Evolutionary conservation across 495 filamentous ascomycete species (phyloP), one percentile per base, ranked within the genome.

Genomic region (Xylaria palmicola): DNA sequence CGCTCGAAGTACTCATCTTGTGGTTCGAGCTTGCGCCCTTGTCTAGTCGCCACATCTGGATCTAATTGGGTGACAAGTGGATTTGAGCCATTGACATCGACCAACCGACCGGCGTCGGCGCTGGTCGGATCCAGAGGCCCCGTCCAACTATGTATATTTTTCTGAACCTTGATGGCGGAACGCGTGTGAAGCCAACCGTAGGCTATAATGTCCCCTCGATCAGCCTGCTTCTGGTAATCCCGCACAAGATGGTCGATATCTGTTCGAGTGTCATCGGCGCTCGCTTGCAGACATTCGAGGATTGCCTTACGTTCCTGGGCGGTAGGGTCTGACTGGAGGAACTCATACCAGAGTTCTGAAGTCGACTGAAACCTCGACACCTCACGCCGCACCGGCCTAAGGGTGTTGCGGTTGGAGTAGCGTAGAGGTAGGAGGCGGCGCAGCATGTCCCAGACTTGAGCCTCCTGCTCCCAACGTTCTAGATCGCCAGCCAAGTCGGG

Each of bases 181-280:
- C 91, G 90, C 1, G 95, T 96, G 69, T 95, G 89, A 24, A 97
- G 81, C 93, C 93, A 97, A 26, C 93, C 92, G 68, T 90, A 86
- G 10, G 89, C 84, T 76, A 93, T 89, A 1, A 90, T 85, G 54
- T 86, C 81, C 2, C 80, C 78, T 63, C 67, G 85, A 77, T 77
- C 86, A 73, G 69, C 87, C 76, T 77, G 87, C 72, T 73, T 90
- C 84, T 75, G 89, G 70, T 92, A 83, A 63, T 90, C 85, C 57
- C 86, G 81, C 52, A 92, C 88, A 20, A 95, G 75, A 13, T 84
- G 76, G 52, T 92, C 86, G n/a, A 96, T 84, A 66, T 90, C 88
- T 53, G 81, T 84, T 10, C 81, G 80, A 17, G 82, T 80, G 24
- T 79, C 67, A 55, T 82, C 81, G 3, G 91, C 88, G 45, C 85